phyloP scores from a whole-genome alignment of 192 early-diverging fungal genomes.

The Mortierella alpina region DNA sequence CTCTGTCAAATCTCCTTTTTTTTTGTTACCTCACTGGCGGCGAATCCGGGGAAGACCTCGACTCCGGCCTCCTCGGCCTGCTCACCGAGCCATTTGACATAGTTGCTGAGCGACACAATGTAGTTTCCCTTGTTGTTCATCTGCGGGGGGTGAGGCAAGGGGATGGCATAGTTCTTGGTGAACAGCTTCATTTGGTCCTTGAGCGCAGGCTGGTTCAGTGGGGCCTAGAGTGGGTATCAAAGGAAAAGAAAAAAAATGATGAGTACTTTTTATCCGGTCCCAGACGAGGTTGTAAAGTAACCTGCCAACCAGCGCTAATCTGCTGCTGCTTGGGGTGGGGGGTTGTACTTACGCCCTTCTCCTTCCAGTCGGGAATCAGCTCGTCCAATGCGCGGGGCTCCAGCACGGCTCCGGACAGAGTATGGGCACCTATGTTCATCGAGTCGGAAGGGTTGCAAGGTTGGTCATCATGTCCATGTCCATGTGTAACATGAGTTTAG shows the following conservation, averaged over 20 bases:
- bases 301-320: too few species aligned
- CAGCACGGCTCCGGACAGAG: slow-evolving; percentile 93
- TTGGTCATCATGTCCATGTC: not conserved
- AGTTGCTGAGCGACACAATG: slow-evolving; percentile 94
- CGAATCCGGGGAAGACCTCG: slow-evolving; percentile 93
- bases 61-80: slow-evolving; percentile 96
- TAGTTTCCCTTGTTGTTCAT: slow-evolving; percentile 98
- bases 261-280: not conserved
- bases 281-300: not conserved
- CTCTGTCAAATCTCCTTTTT: too few species aligned
- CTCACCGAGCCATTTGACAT: slow-evolving; percentile 96
- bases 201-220: slow-evolving; percentile 86
- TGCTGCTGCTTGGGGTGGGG: too few species aligned
- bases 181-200: slow-evolving; percentile 89
- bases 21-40: slow-evolving; percentile 81
- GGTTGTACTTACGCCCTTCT: slow-evolving; percentile 79
- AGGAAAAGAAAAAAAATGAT: not conserved
- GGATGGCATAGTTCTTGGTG: slow-evolving; percentile 80
- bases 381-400: slow-evolving; percentile 94
- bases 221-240: slow-evolving; percentile 63
- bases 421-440: slow-evolving; percentile 82
- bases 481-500: not conserved
- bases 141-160: slow-evolving; percentile 91
- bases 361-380: slow-evolving; percentile 98
- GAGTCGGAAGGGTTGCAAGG: too few species aligned